These are phyloP conservation scores for Quercus robur DNA, from an alignment of 306 rosid species.

Conservation along the genomic window DNA sequence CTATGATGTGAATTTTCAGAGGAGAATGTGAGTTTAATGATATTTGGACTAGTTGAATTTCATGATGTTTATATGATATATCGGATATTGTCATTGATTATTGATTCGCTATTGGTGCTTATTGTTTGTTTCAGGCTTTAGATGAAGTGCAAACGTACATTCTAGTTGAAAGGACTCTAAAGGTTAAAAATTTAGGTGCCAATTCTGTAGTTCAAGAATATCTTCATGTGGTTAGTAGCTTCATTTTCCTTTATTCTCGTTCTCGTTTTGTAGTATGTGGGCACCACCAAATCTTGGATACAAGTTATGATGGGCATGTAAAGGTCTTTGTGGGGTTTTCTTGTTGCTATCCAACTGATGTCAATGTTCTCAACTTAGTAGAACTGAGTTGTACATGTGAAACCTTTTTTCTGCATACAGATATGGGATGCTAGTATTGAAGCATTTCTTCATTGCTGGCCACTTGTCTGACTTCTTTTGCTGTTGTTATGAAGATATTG, in stretches of 20 bases:
- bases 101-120: constrained; percentile 7
- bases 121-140: constrained; percentile 50
- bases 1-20: background rate
- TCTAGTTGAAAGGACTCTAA: constrained; percentile 56
- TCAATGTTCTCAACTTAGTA: background rate
- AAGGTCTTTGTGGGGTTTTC: too few relatives aligned
- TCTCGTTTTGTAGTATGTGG: background rate
- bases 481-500: constrained; percentile 43
- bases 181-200: constrained; percentile 43
- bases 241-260: background rate
- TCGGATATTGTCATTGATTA: background rate
- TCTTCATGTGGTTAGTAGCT: constrained; percentile 64
- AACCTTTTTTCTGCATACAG: background rate
- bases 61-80: background rate
- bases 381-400: constrained; percentile 2
- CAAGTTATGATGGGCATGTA: background rate
- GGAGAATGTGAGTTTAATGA: background rate
- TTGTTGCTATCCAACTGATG: background rate
- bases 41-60: background rate
- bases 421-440: background rate
- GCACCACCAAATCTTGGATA: background rate
- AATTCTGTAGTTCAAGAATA: constrained; percentile 49
- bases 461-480: constrained; percentile 9
- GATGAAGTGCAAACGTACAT: constrained; percentile 92
- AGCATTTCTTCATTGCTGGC: constrained; percentile 3